Conservation (phyloP, 495 filamentous ascomycete species). For the Tuber magnatum region DNA sequence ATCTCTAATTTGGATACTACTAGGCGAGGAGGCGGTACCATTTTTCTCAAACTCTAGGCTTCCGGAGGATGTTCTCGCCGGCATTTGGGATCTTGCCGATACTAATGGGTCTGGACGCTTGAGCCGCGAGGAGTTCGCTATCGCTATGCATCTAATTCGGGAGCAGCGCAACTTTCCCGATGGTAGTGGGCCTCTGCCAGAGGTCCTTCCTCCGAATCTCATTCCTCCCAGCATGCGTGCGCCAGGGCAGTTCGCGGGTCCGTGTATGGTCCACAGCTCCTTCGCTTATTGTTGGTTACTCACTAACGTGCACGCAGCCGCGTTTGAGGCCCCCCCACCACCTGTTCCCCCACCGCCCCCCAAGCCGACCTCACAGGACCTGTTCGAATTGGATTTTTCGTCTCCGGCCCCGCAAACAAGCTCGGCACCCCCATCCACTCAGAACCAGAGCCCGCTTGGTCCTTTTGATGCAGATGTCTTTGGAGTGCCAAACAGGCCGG, state of each 20-base stretch:
- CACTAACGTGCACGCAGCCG: conserved; percentile 41
- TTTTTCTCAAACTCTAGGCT: conserved; percentile 91
- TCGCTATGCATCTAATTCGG: conserved; percentile 94
- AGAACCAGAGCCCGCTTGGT: conserved; percentile 50
- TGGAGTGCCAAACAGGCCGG: conserved; percentile 45
- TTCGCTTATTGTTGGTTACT: conserved; percentile 7
- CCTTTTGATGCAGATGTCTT: conserved; percentile 59
- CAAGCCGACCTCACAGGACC: conserved; percentile 77
- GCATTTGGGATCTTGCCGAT: conserved; percentile 95
- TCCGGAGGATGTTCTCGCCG: conserved; percentile 81
- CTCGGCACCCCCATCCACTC: conserved; percentile 49
- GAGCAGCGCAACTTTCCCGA: conserved; percentile 71
- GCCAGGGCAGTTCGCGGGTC: conserved; percentile 43
- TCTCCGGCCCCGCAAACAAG: conserved; percentile 48
- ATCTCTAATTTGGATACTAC: conserved; percentile 10
- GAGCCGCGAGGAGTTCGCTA: conserved; percentile 83
- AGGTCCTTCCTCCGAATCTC: conserved; percentile 67
- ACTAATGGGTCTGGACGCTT: conserved; percentile 83
- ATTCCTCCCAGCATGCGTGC: conserved; percentile 84
- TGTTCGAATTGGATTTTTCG: conserved; percentile 72
- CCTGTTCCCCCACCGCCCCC: conserved; percentile 46
- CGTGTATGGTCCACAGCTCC: conserved; percentile 15
- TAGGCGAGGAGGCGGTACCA: conserved; percentile 76
- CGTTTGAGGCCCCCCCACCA: conserved; percentile 50
- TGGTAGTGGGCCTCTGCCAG: conserved; percentile 54